phyloP scores from a whole-genome alignment of 805 yeast genomes.

The Allodekkera sacchari region DNA sequence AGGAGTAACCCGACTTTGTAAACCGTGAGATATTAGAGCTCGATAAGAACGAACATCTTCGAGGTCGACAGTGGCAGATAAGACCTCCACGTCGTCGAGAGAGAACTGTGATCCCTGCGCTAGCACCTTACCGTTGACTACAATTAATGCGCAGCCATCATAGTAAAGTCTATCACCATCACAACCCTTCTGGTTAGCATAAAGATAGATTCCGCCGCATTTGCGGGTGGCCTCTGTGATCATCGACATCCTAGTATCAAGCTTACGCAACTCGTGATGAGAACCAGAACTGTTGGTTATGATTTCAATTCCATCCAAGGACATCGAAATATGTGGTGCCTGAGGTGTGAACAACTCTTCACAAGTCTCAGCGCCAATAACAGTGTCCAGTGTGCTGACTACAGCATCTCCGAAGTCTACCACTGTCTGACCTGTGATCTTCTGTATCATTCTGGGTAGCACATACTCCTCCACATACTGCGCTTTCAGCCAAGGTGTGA shows the following conservation, averaged over 20 bases:
- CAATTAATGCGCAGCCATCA: slow-evolving; percentile 94
- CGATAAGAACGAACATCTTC: slow-evolving; percentile 86
- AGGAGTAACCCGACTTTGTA: slow-evolving; percentile 47
- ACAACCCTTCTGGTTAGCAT: slow-evolving; percentile 94
- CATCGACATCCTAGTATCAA: slow-evolving; percentile 74
- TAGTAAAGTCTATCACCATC: slow-evolving; percentile 96
- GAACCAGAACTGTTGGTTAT: slow-evolving; percentile 93
- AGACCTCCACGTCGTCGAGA: slow-evolving; percentile 84
- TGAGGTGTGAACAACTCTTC: slow-evolving; percentile 96
- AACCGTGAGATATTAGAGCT: slow-evolving; percentile 60
- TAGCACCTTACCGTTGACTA: slow-evolving; percentile 82
- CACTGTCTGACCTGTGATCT: slow-evolving; percentile 52
- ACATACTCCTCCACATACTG: slow-evolving; percentile 63
- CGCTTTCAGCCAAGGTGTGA: slow-evolving; percentile 88
- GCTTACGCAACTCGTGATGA: slow-evolving; percentile 92
- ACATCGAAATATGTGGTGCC: slow-evolving; percentile 87
- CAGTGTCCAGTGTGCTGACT: slow-evolving; percentile 74
- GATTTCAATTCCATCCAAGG: slow-evolving; percentile 96
- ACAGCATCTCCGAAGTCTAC: slow-evolving; percentile 91
- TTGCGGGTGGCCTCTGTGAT: slow-evolving; percentile 90
- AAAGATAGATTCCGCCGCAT: slow-evolving; percentile 93
- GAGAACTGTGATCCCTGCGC: slow-evolving; percentile 94
- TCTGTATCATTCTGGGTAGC: slow-evolving; percentile 64
- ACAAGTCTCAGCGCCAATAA: slow-evolving; percentile 96
- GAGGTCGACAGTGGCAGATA: slow-evolving; percentile 89